phyloP scores from a whole-genome alignment of 2,329 filamentous ascomycete species.

The Penicillium paneum region DNA sequence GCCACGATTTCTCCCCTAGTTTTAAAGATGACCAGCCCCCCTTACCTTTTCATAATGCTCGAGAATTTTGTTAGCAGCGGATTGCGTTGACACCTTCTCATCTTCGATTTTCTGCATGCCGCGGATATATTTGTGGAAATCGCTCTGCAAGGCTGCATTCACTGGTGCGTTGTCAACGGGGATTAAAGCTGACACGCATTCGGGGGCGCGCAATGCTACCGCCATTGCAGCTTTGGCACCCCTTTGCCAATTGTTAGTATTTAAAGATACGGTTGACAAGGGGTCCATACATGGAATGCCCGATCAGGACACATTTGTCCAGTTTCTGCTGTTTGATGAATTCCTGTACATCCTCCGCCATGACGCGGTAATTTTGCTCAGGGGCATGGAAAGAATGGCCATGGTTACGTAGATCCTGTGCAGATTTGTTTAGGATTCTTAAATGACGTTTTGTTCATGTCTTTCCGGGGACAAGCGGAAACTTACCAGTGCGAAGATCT shows the following conservation, averaged over 20 bases:
- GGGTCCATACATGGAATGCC: constrained; percentile 76
- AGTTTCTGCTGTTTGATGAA: constrained; percentile 73
- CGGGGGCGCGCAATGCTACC: constrained; percentile 68
- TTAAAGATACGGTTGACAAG: background rate
- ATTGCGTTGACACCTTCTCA: constrained; percentile 63
- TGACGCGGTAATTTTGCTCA: constrained; percentile 73
- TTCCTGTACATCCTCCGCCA: constrained; percentile 76
- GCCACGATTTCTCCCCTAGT: background rate
- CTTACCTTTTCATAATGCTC: constrained; percentile 66
- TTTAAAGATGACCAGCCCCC: constrained; percentile 14
- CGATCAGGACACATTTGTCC: constrained; percentile 72
- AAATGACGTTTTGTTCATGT: background rate
- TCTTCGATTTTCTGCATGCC: constrained; percentile 81
- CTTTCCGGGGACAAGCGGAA: background rate
- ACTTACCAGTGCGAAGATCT: constrained; percentile 75
- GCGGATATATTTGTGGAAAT: constrained; percentile 75
- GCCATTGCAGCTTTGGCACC: constrained; percentile 93
- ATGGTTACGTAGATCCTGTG: constrained; percentile 84
- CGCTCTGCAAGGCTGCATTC: constrained; percentile 68
- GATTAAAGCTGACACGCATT: constrained; percentile 67
- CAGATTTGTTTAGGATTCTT: background rate
- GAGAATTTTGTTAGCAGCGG: constrained; percentile 77
- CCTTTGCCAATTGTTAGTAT: constrained; percentile 45
- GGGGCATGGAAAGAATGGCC: constrained; percentile 78
- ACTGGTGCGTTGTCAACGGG: constrained; percentile 91